Conservation (phyloP, 192 early-diverging fungal species). For the Kappamyces sp. region DNA sequence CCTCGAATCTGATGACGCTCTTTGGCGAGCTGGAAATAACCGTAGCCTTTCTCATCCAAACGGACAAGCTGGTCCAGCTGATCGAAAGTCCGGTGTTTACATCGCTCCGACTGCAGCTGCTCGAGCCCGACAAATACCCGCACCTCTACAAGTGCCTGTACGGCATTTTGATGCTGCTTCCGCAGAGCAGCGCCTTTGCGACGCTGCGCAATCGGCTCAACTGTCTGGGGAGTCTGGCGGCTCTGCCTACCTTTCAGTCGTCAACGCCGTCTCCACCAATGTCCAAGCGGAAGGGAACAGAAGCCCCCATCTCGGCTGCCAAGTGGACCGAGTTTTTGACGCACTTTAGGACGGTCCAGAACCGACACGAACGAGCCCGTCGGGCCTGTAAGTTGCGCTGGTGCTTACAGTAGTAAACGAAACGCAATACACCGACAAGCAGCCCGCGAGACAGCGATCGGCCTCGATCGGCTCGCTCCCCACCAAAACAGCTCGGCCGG, state of each 20-base stretch:
- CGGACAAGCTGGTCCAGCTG: constrained; percentile 97
- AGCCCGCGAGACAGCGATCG: no score
- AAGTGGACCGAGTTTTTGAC: constrained; percentile 63
- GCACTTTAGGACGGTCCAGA: constrained; percentile 70
- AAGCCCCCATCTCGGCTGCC: constrained; percentile 14
- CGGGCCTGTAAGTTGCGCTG: constrained; percentile 30
- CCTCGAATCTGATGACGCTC: constrained; percentile 66
- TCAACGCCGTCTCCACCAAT: constrained; percentile 1
- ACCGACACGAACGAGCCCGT: constrained; percentile 65
- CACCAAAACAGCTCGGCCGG: no score
- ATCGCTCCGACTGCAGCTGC: constrained; percentile 82
- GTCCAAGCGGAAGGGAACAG: not conserved
- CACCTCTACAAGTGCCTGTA: constrained; percentile 87
- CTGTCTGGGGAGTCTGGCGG: constrained; percentile 56
- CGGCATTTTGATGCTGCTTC: constrained; percentile 93
- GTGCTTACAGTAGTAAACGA: no score
- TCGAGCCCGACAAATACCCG: constrained; percentile 89
- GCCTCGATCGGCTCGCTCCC: no score
- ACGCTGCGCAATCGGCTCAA: constrained; percentile 90
- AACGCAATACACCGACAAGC: no score
- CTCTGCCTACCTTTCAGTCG: not conserved
- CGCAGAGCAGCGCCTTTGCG: constrained; percentile 93
- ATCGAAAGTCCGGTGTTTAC: constrained; percentile 98
- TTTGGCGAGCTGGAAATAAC: constrained; percentile 94
- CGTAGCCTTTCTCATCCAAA: constrained; percentile 87